Base-by-base conservation (phyloP, 345 rosid species). In the Alliaria petiolata region DNA sequence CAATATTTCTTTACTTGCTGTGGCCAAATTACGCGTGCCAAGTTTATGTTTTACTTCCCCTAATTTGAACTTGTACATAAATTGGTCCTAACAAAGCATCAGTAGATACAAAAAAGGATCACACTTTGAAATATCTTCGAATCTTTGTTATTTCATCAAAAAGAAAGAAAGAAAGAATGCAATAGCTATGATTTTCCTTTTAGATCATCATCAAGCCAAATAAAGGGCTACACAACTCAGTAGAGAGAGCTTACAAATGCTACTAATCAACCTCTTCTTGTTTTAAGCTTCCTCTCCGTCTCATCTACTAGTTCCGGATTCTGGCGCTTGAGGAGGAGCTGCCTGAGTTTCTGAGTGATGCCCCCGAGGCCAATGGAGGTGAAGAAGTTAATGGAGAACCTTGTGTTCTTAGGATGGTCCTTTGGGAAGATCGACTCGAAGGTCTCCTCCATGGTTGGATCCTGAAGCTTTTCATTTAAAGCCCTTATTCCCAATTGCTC, bases 311-410 rank as follows among this genome's bases (percentile, higher is more conserved):
- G 6, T 26, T 28, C 13, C 8, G n/a, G 30, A 19, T 13, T 50
- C 63, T 64, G 15, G 10, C 51, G 53, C 58, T 85, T 20, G 79
- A 60, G 6, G 3, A 49, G 62, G 85, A 80, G 3, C 76, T 77
- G 22, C 26, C 71, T 84, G 39, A 87, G 78, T 53, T 76, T 87
- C 49, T 83, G 85, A 4, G 93, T 90, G 46, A 87, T 82, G 35
- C 89, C 91, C 55, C 89, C 93, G 4, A 90, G 85, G 13, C 93
- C 96, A 67, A 87, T 87, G 11, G 84, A 74, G 16, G 91, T 90
- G 80, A 90, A 87, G 75, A 87, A 90, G 72, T 87, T 86, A 52
- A 87, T 87, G 54, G 96, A 46, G 71, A 90, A 86, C 31, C 85
- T 49, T 0, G 82, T 86, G 80, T 82, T 87, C 83, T 81, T 82